These are phyloP conservation scores for Paratinospora sagittata DNA, from an alignment of 164 flowering plant species.

Conservation along the genomic window DNA sequence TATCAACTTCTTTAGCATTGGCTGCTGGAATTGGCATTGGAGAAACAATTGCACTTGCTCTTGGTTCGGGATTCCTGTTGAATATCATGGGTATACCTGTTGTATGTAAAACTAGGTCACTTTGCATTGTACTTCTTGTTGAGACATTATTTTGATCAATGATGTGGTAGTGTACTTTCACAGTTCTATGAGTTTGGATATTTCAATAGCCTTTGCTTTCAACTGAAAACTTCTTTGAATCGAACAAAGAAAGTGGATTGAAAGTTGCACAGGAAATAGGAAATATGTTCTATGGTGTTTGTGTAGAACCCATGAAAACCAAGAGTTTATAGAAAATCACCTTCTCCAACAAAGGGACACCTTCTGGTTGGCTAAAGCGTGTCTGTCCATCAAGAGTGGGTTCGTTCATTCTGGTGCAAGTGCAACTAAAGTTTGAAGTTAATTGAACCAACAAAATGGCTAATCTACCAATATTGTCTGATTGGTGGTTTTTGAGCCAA, in stretches of 20 bases:
- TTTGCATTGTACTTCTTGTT: background rate
- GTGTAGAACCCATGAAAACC: background rate
- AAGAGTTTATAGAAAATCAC: too few relatives aligned
- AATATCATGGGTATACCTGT: constrained; percentile 93
- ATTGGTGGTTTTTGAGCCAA: background rate
- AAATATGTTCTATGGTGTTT: background rate
- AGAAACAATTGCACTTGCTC: constrained; percentile 71
- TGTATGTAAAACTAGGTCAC: constrained; percentile 50
- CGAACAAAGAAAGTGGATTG: background rate
- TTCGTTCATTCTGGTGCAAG: background rate
- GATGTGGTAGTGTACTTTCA: too few relatives aligned
- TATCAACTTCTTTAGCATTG: constrained; percentile 73
- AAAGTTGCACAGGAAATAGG: background rate
- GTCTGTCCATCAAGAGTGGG: too few relatives aligned
- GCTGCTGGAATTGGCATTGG: constrained; percentile 79
- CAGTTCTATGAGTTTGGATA: background rate
- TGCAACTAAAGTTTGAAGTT: background rate
- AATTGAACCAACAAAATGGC: background rate
- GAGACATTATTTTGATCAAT: background rate
- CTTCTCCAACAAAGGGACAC: too few relatives aligned
- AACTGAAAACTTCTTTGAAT: background rate
- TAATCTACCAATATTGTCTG: background rate
- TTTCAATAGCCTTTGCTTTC: background rate
- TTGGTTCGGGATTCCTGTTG: constrained; percentile 74
- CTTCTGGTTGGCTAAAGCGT: too few relatives aligned